These are phyloP conservation scores for Wickerhamiella lipophila DNA, from an alignment of 805 yeast genomes.

Conservation along the genomic window DNA sequence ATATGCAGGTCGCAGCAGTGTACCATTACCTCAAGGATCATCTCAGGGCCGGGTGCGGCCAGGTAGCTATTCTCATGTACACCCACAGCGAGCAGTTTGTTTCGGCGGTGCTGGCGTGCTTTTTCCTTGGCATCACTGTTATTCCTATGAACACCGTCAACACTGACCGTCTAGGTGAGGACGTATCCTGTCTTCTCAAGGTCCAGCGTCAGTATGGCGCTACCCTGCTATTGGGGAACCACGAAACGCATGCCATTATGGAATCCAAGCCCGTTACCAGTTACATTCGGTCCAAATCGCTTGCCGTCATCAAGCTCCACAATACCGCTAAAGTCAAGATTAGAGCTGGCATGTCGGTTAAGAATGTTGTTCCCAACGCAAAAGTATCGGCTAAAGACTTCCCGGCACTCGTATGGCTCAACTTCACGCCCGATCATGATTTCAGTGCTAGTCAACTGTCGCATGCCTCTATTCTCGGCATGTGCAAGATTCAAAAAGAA, in stretches of 20 bases:
- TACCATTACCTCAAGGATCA: conserved; percentile 59
- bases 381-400: conserved; percentile 29
- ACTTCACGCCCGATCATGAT: conserved; percentile 60
- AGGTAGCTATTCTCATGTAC: conserved; percentile 66
- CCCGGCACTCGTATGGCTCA: conserved; percentile 50
- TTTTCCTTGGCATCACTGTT: conserved; percentile 65
- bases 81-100: conserved; percentile 78
- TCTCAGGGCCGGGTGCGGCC: conserved; percentile 51
- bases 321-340: conserved; percentile 51
- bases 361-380: conserved; percentile 21
- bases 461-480: conserved; percentile 53
- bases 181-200: conserved; percentile 50
- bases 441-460: conserved; percentile 44
- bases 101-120: conserved; percentile 74
- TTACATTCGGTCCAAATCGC: conserved; percentile 38
- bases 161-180: conserved; percentile 55
- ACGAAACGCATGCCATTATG: conserved; percentile 55
- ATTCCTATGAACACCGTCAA: conserved; percentile 67
- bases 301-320: conserved; percentile 39
- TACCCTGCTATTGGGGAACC: conserved; percentile 60
- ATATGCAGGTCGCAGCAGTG: conserved; percentile 60
- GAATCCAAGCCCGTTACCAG: conserved; percentile 55
- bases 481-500: conserved; percentile 82
- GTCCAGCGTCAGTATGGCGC: conserved; percentile 62
- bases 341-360: conserved; percentile 21